Evolutionary conservation across 192 early-diverging fungal genomes (phyloP).

Genomic region (Coemansia sp.): DNA sequence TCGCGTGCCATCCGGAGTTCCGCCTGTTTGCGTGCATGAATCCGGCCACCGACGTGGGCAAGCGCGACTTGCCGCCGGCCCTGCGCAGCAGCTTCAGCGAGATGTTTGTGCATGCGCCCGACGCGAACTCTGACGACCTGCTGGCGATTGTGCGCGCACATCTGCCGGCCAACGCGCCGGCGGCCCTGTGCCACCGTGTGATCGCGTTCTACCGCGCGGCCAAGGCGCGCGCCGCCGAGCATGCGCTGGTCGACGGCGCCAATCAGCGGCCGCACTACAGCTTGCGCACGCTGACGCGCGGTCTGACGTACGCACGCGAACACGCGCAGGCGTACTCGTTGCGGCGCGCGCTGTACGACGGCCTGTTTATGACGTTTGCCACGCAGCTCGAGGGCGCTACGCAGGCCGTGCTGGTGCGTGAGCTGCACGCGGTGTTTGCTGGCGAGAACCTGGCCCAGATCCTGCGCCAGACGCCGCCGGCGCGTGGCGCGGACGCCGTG

Average conservation of each 20-base stretch:
- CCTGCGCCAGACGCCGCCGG: conserved; percentile 23
- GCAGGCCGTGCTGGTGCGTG: conserved; percentile 40
- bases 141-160: conserved; percentile 76
- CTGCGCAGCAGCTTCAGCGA: conserved; percentile 92
- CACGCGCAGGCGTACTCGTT: conserved; percentile 73
- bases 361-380: conserved; percentile 91
- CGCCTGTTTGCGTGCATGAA: conserved; percentile 99
- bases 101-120: conserved; percentile 90
- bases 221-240: conserved; percentile 64
- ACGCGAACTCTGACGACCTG: conserved; percentile 75
- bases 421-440: conserved; percentile 29
- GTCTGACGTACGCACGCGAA: conserved; percentile 73
- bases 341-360: conserved; percentile 84
- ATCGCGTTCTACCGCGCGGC: conserved; percentile 78
- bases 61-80: conserved; percentile 88
- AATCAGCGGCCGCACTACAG: conserved; percentile 84
- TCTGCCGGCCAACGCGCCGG: conserved; percentile 49
- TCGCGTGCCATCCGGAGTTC: conserved; percentile 87
- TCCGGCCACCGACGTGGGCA: conserved; percentile 96
- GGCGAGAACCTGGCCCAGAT: conserved; percentile 28
- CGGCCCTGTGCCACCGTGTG: conserved; percentile 53
- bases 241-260: conserved; percentile 84
- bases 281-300: conserved; percentile 87
- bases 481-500: conserved; percentile 45
- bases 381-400: conserved; percentile 78